Evolutionary conservation across 2,329 filamentous ascomycete genomes (phyloP).

Genomic region (Plenodomus tracheiphilus): DNA sequence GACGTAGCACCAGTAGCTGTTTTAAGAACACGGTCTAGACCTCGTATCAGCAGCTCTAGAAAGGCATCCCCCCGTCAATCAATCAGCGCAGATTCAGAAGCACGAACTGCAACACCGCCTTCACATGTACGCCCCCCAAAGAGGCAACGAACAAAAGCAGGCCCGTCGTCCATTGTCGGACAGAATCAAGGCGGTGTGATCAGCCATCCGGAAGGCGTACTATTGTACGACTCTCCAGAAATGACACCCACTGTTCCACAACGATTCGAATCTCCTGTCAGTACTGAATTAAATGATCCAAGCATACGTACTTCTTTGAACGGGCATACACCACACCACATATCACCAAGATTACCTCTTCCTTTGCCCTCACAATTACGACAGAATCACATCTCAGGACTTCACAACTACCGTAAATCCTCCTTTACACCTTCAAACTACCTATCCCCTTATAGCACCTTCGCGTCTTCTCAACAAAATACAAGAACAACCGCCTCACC

Average conservation of each 20-base stretch:
- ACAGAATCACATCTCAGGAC: slow-evolving; percentile 9
- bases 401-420: slow-evolving; percentile 6
- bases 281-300: too few relatives aligned
- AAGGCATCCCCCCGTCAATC: slow-evolving; percentile 2
- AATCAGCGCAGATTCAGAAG: slow-evolving; percentile 1
- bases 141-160: slow-evolving; percentile 16
- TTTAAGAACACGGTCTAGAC: neutral
- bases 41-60: neutral
- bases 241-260: too few relatives aligned
- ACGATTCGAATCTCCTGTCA: too few relatives aligned
- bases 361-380: slow-evolving; percentile 9
- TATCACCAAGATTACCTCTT: neutral
- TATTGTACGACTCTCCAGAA: too few relatives aligned
- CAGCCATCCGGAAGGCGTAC: too few relatives aligned
- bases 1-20: neutral
- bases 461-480: neutral
- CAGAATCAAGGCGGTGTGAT: neutral
- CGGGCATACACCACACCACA: neutral
- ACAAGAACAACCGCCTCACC: too few relatives aligned
- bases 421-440: too few relatives aligned
- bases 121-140: slow-evolving; percentile 11
- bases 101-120: neutral
- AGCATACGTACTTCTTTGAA: neutral
- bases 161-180: neutral
- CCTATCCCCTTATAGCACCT: neutral